phyloP scores from a whole-genome alignment of 2,329 filamentous ascomycete species.

The Calonectria leucothoes region DNA sequence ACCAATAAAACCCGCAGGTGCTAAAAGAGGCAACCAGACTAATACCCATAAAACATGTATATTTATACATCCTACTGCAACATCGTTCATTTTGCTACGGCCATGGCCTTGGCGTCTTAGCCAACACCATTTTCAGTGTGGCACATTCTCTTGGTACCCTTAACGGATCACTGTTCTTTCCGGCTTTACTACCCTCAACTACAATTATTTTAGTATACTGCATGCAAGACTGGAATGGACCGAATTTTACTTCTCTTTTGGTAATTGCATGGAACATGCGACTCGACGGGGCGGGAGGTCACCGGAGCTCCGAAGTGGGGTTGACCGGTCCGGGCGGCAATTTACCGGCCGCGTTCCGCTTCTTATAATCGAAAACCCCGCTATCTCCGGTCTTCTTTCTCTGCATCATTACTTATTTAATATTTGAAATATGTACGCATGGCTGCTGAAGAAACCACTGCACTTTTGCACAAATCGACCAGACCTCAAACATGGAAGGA shows the following conservation, averaged over 20 bases:
- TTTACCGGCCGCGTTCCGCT: neutral
- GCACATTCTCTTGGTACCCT: neutral
- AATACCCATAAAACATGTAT: neutral
- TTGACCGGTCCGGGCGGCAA: neutral
- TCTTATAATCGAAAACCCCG: neutral
- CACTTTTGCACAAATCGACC: neutral
- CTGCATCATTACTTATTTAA: neutral
- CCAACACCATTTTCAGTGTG: neutral
- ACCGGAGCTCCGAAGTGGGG: neutral
- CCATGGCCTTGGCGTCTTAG: neutral
- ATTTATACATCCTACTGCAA: neutral
- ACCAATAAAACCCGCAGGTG: neutral
- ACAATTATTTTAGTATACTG: neutral
- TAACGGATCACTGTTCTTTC: neutral
- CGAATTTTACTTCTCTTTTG: neutral
- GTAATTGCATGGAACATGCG: neutral
- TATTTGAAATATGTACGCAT: too few relatives aligned
- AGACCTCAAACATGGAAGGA: neutral
- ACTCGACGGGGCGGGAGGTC: neutral
- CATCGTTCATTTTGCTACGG: neutral
- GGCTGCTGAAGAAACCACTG: too few relatives aligned
- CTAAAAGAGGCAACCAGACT: neutral
- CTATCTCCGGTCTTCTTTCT: neutral
- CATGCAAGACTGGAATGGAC: neutral
- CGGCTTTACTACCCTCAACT: neutral